Evolutionary conservation across 2,329 filamentous ascomycete species (phyloP), one percentile per base, ranked within the genome.

Genomic region (Fusarium continuum): DNA sequence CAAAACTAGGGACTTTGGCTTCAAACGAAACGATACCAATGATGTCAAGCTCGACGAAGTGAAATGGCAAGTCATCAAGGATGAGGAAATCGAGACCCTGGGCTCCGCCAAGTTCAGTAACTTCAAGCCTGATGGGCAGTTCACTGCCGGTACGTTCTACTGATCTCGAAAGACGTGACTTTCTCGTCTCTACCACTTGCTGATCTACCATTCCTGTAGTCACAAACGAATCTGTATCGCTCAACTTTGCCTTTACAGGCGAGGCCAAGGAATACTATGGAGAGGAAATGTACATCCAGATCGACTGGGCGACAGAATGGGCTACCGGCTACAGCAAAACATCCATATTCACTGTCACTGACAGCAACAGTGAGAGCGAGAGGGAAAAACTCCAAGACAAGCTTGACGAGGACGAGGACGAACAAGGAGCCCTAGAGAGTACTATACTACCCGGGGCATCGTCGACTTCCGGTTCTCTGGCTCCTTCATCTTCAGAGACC

Each of bases 301-400:
- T 66, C 19, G 38, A 51, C 34, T 66, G 63, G 63, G 14, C 34
- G 20, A 64, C 35, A 4, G 36, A 38, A 4, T 20, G 20, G 20
- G 8, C 9, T 23, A 16, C 25, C 3, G 40, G 62, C 16, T n/a
- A 11, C 7, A 60, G 58, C 11, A 41, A 41, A 39, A 38, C 63
- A 8, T 3, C 22, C 8, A 52, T 49, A 4, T 66, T 66, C 25
- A 67, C 54, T 19, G 59, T 67, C n/a, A 64, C 54, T 13, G 9
- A 51, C 16, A 28, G 13, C 8, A 8, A 1, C 11, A n/a, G 11
- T 11, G 3, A 26, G 5, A 19, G 11, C 5, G 19, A 23, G 10
- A 5, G 40, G 4, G 4, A 8, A 4, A 1, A 34, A 20, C 63
- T 65, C 8, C 1, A 7, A 1, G 1, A 11, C 1, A 1, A 26